These are phyloP conservation scores for Hypoxylon sp. DNA, from an alignment of 2,329 filamentous ascomycete species.

Conservation along the genomic window DNA sequence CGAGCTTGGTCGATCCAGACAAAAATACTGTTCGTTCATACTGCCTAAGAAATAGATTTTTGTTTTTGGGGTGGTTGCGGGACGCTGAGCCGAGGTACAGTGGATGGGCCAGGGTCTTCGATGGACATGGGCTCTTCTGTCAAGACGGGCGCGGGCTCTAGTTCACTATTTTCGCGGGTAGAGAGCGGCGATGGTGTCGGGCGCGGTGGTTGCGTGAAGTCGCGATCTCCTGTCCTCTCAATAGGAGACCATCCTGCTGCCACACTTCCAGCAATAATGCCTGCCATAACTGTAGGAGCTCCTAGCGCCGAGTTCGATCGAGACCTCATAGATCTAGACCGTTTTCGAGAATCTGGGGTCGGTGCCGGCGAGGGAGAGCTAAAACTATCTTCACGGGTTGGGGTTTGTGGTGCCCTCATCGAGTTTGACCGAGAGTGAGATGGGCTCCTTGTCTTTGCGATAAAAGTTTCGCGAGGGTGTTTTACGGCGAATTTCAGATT, in stretches of 20 bases:
- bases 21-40: constrained; percentile 49
- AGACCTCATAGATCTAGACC: constrained; percentile 77
- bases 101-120: constrained; percentile 44
- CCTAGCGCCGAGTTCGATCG: constrained; percentile 79
- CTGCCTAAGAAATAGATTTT: constrained; percentile 54
- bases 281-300: constrained; percentile 85
- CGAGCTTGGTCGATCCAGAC: constrained; percentile 33
- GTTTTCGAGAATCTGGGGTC: constrained; percentile 73
- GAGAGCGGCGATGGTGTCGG: constrained; percentile 53
- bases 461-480: constrained; percentile 79
- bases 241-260: constrained; percentile 83
- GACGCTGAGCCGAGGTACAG: constrained; percentile 52
- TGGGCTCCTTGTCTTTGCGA: constrained; percentile 71
- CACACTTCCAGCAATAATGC: constrained; percentile 82
- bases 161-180: constrained; percentile 50
- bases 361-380: constrained; percentile 63
- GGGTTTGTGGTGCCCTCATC: constrained; percentile 72
- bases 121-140: constrained; percentile 58
- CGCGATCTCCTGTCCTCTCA: constrained; percentile 61
- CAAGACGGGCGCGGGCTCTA: constrained; percentile 48
- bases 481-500: constrained; percentile 83
- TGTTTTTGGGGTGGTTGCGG: constrained; percentile 54
- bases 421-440: constrained; percentile 77
- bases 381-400: constrained; percentile 70
- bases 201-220: constrained; percentile 56